phyloP scores from a whole-genome alignment of 2,329 filamentous ascomycete species.

The Pyricularia grisea region DNA sequence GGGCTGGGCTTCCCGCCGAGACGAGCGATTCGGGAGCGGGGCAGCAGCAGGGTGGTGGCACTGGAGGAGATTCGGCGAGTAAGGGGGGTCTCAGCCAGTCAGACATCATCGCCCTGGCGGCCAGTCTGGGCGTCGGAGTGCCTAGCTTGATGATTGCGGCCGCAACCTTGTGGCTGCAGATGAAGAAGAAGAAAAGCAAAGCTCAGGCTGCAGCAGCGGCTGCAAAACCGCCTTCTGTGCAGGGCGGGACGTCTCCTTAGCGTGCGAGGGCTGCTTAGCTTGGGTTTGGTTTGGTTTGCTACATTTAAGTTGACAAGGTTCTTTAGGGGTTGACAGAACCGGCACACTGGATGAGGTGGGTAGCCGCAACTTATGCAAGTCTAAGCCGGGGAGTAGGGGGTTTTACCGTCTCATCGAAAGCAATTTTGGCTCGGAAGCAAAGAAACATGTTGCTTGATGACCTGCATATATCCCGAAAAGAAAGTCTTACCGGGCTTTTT shows the following conservation, averaged over 20 bases:
- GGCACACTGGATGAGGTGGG: neutral
- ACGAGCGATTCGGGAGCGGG: neutral
- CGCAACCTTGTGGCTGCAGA: constrained; percentile 12
- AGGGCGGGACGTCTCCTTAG: neutral
- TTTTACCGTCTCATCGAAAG: neutral
- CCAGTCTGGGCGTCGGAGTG: constrained; percentile 17
- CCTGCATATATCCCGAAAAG: neutral
- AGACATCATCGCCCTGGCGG: constrained; percentile 16
- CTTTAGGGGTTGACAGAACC: neutral
- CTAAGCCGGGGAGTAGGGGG: neutral
- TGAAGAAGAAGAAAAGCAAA: constrained; percentile 11
- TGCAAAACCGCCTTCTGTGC: neutral
- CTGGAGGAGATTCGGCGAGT: neutral
- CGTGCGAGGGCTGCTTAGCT: neutral
- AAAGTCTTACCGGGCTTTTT: neutral
- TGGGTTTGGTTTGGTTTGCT: too few relatives aligned
- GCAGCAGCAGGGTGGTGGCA: neutral
- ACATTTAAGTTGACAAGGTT: neutral
- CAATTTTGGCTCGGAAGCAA: neutral
- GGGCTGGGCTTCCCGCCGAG: neutral
- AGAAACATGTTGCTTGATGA: neutral
- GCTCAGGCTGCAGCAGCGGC: neutral
- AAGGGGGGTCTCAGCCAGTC: constrained; percentile 15
- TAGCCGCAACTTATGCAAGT: neutral
- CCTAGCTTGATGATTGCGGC: constrained; percentile 23